These are phyloP conservation scores for Neoboletus subvelutipes DNA, from an alignment of 768 basidiomycete species.

Conservation along the genomic window DNA sequence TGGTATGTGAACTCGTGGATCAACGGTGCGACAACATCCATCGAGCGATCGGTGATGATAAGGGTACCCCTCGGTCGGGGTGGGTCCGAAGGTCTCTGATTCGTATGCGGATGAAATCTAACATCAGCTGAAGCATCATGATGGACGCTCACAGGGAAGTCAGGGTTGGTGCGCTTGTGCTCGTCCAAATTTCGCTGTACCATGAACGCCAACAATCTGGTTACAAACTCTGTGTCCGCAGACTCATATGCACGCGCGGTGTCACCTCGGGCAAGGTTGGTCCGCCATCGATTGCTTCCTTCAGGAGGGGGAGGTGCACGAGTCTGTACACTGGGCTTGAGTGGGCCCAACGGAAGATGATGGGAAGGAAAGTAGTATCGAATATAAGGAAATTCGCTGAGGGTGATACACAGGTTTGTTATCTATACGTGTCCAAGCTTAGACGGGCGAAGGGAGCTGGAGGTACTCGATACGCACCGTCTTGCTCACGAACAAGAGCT, in stretches of 20 bases:
- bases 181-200: conserved; percentile 85
- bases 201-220: conserved; percentile 81
- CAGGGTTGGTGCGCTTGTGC: conserved; percentile 78
- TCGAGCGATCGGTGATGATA: conserved; percentile 93
- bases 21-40: conserved; percentile 90
- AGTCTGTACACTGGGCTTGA: conserved; percentile 65
- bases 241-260: conserved; percentile 67
- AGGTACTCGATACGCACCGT: conserved; percentile 41
- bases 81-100: conserved; percentile 53
- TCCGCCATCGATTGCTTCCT: conserved; percentile 70
- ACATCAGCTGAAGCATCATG: not conserved
- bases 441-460: not conserved
- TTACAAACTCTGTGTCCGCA: conserved; percentile 72
- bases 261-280: conserved; percentile 73
- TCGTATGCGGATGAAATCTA: not conserved
- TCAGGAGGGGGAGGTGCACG: conserved; percentile 68
- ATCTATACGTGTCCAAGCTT: conserved; percentile 49
- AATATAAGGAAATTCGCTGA: conserved; percentile 91
- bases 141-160: conserved; percentile 71
- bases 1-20: conserved; percentile 99
- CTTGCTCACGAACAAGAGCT: conserved; percentile 73
- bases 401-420: conserved; percentile 81
- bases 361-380: conserved; percentile 88
- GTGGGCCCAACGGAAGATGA: conserved; percentile 81
- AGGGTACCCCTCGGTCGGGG: conserved; percentile 75